These are phyloP conservation scores for Monilinia fructicola DNA, from an alignment of 2,329 filamentous ascomycete genomes.

Conservation along the genomic window DNA sequence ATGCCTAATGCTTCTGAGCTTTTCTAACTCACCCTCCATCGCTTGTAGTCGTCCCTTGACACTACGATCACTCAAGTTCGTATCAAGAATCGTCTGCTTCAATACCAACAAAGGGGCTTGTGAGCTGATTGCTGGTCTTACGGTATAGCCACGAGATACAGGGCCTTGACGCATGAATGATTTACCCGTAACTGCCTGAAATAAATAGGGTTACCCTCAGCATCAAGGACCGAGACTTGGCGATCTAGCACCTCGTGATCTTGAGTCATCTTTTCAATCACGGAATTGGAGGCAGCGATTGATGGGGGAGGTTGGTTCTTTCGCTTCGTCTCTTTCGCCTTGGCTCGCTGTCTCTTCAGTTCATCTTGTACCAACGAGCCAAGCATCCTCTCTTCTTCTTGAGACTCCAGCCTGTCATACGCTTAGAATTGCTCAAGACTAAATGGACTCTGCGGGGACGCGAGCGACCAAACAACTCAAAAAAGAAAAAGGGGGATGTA, in stretches of 20 bases:
- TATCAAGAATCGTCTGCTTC: slow-evolving; percentile 66
- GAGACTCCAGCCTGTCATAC: slow-evolving; percentile 12
- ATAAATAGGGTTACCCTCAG: slow-evolving; percentile 59
- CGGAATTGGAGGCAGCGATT: slow-evolving; percentile 31
- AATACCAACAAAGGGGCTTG: slow-evolving; percentile 64
- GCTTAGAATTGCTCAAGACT: slow-evolving; percentile 2
- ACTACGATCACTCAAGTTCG: slow-evolving; percentile 56
- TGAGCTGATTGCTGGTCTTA: slow-evolving; percentile 61
- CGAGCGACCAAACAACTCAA: not conserved
- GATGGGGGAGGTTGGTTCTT: slow-evolving; percentile 50
- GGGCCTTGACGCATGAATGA: slow-evolving; percentile 64
- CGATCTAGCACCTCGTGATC: slow-evolving; percentile 55
- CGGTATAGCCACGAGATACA: slow-evolving; percentile 68
- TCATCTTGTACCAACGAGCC: slow-evolving; percentile 72
- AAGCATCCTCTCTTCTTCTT: slow-evolving; percentile 54
- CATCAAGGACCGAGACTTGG: slow-evolving; percentile 61
- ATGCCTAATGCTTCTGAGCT: slow-evolving; percentile 72
- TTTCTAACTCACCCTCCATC: slow-evolving; percentile 74
- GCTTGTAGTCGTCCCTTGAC: slow-evolving; percentile 73
- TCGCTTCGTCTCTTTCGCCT: slow-evolving; percentile 62
- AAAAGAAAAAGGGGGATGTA: not conserved
- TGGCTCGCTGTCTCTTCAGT: slow-evolving; percentile 64
- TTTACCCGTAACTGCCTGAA: slow-evolving; percentile 70
- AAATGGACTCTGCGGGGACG: not conserved
- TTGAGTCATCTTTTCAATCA: slow-evolving; percentile 36